phyloP scores from a whole-genome alignment of 805 yeast genomes.

The Spathaspora sp. region DNA sequence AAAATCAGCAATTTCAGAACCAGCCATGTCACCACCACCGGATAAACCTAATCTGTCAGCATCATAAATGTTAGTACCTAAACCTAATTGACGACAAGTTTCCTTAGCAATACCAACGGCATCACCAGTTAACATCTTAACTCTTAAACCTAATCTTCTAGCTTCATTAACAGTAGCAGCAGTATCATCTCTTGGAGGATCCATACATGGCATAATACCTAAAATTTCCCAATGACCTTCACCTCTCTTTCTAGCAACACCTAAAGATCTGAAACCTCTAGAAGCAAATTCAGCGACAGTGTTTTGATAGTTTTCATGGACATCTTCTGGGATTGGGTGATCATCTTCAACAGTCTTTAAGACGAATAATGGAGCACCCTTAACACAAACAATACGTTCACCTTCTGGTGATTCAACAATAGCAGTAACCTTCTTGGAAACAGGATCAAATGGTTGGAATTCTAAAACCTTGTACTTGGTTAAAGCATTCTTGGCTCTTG shows the following conservation, averaged over 20 bases:
- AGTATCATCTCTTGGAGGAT: conserved; percentile 98
- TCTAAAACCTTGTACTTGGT: conserved; percentile 91
- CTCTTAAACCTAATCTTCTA: conserved; percentile 84
- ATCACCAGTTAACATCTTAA: conserved; percentile 98
- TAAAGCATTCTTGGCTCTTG: conserved; percentile 89
- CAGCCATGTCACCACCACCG: conserved; percentile 92
- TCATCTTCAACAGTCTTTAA: conserved; percentile 95
- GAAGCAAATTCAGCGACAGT: conserved; percentile 97
- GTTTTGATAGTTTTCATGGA: conserved; percentile 92
- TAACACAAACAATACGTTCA: conserved; percentile 91
- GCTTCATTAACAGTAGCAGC: conserved; percentile 93
- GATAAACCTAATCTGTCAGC: conserved; percentile 96
- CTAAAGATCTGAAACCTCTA: conserved; percentile 97
- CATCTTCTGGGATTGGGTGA: conserved; percentile 92
- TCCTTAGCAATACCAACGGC: conserved; percentile 99
- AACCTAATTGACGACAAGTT: conserved; percentile 96
- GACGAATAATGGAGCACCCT: conserved; percentile 98
- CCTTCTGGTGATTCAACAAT: conserved; percentile 95
- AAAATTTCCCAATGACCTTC: conserved; percentile 97
- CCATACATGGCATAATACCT: conserved; percentile 98
- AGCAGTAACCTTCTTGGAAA: conserved; percentile 93
- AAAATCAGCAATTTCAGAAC: conserved; percentile 95
- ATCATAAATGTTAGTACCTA: conserved; percentile 93
- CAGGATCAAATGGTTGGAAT: conserved; percentile 98
- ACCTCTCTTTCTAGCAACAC: conserved; percentile 98